These are phyloP conservation scores for Leccinum boreale DNA, from an alignment of 768 basidiomycete species.

Conservation along the genomic window DNA sequence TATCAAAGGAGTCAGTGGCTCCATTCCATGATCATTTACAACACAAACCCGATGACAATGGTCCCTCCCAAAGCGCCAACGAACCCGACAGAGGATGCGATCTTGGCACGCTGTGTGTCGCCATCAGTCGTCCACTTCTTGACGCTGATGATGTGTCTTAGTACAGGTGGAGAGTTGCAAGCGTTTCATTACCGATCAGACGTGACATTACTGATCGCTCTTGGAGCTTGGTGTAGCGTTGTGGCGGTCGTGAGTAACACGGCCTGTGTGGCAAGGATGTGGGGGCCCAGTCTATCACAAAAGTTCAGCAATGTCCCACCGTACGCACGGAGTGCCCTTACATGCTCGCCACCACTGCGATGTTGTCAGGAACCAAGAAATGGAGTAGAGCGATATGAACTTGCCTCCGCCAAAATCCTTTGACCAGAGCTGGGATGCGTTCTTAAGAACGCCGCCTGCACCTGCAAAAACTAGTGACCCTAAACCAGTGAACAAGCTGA, in stretches of 20 bases:
- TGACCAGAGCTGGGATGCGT: slow-evolving; percentile 28
- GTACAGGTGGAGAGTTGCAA: background rate
- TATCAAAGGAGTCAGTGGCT: slow-evolving; percentile 13
- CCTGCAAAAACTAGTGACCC: slow-evolving; percentile 17
- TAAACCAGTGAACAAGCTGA: slow-evolving; percentile 14
- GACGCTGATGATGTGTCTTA: slow-evolving; percentile 13
- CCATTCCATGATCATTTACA: background rate
- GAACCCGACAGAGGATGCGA: slow-evolving; percentile 17
- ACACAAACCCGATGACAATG: slow-evolving; percentile 10
- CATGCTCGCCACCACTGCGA: slow-evolving; percentile 23
- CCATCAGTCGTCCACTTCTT: slow-evolving; percentile 22
- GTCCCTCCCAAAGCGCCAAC: slow-evolving; percentile 12
- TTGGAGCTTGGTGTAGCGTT: slow-evolving; percentile 24
- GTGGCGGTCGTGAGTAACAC: slow-evolving; percentile 22
- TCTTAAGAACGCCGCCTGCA: slow-evolving; percentile 19
- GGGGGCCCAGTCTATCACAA: slow-evolving; percentile 17
- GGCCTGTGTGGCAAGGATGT: slow-evolving; percentile 25
- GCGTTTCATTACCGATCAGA: slow-evolving; percentile 23
- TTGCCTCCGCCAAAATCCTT: slow-evolving; percentile 27
- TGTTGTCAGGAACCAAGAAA: slow-evolving; percentile 3
- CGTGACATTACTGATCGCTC: slow-evolving; percentile 16
- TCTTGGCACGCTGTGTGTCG: slow-evolving; percentile 15
- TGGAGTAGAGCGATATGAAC: background rate
- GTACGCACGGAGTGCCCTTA: slow-evolving; percentile 4
- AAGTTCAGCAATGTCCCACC: slow-evolving; percentile 3